These are phyloP conservation scores for Oidiodendron maius DNA, from an alignment of 495 filamentous ascomycete species.

Conservation along the genomic window DNA sequence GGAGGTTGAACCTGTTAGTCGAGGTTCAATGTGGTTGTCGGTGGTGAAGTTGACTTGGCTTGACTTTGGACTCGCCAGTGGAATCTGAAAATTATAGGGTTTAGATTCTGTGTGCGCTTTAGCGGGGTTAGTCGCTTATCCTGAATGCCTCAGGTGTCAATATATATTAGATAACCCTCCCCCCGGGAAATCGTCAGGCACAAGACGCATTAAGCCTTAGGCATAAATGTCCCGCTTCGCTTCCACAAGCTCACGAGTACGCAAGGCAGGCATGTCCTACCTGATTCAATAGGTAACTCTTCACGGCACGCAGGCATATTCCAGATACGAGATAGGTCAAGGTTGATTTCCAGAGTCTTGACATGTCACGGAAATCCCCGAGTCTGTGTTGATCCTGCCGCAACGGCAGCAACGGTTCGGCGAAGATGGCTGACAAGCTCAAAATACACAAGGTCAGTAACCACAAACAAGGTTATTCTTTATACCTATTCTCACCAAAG, in stretches of 20 bases:
- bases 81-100: not conserved
- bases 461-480: not conserved
- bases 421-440: conserved; percentile 21
- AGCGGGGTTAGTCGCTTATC: not conserved
- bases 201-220: too few species aligned
- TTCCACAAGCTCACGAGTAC: too few species aligned
- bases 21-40: conserved; percentile 23
- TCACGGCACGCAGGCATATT: too few species aligned
- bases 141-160: not conserved
- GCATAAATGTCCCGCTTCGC: too few species aligned
- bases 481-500: conserved; percentile 4
- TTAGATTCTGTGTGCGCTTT: not conserved
- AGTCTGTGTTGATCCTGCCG: conserved; percentile 5
- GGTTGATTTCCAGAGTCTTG: too few species aligned
- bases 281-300: too few species aligned
- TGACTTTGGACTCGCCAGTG: not conserved
- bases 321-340: not conserved
- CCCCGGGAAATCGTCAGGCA: too few species aligned
- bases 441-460: conserved; percentile 19
- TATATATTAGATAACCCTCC: not conserved
- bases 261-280: too few species aligned
- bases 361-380: conserved; percentile 10
- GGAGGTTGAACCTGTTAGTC: conserved; percentile 21
- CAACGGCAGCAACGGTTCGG: conserved; percentile 3
- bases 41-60: conserved; percentile 10